phyloP scores from a whole-genome alignment of 164 flowering plant genomes.

The Paratinospora sagittata region DNA sequence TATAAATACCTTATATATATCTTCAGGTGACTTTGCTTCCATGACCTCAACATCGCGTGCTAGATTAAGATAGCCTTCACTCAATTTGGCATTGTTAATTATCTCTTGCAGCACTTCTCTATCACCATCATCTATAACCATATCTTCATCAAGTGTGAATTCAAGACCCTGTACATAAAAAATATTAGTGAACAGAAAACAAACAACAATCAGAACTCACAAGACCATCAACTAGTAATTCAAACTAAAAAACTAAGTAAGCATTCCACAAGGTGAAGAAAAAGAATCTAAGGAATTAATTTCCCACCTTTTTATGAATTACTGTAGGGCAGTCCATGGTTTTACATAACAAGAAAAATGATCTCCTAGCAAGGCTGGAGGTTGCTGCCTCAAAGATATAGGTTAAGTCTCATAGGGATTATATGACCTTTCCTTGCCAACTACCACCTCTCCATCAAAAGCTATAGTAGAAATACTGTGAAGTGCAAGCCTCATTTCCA shows the following conservation, averaged over 20 bases:
- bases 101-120: constrained; percentile 73
- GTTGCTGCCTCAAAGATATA: too few relatives aligned
- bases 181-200: neutral
- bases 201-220: neutral
- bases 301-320: too few relatives aligned
- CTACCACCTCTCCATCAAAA: too few relatives aligned
- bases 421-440: too few relatives aligned
- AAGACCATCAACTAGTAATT: neutral
- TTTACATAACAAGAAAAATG: too few relatives aligned
- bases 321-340: too few relatives aligned
- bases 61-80: constrained; percentile 93
- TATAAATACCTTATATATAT: constrained; percentile 73
- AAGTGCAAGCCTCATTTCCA: too few relatives aligned
- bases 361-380: too few relatives aligned
- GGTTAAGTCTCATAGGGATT: too few relatives aligned
- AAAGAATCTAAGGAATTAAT: too few relatives aligned
- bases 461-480: too few relatives aligned
- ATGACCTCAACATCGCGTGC: constrained; percentile 99
- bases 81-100: constrained; percentile 64
- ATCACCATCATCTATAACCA: constrained; percentile 60
- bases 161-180: constrained; percentile 47
- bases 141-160: constrained; percentile 73
- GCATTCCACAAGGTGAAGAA: too few relatives aligned
- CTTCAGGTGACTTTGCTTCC: constrained; percentile 98
- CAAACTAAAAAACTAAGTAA: neutral